A percentile compares a stretch with the other conserved stretches of the same genome.
Evolutionary conservation across 2,329 filamentous ascomycete genomes (phyloP).

Genomic region (Cladosporium phlei): DNA sequence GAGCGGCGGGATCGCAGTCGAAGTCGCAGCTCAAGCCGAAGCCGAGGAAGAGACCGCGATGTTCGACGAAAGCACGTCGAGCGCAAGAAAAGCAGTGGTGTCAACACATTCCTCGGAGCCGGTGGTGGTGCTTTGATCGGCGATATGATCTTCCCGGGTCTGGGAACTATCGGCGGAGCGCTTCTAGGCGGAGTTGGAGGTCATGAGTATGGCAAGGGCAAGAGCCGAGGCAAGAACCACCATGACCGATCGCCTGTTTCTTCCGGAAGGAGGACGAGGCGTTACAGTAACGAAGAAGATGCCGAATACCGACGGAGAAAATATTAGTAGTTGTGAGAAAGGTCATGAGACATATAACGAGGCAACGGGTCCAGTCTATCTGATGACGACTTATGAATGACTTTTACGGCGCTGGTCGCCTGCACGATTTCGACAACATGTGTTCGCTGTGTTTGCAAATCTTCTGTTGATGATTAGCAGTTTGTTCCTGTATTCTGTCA

Average conservation of each 20-base stretch:
- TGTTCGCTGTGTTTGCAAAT: too few relatives aligned
- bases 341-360: background rate
- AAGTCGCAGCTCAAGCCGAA: slow-evolving; percentile 15
- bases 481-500: too few relatives aligned
- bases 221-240: slow-evolving; percentile 20
- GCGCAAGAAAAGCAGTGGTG: slow-evolving; percentile 24
- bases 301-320: slow-evolving; percentile 9
- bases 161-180: slow-evolving; percentile 37
- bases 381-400: slow-evolving; percentile 3
- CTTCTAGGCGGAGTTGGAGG: slow-evolving; percentile 41
- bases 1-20: slow-evolving; percentile 9
- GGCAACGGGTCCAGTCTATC: background rate
- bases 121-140: slow-evolving; percentile 42
- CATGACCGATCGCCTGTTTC: slow-evolving; percentile 1
- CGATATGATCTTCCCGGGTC: slow-evolving; percentile 41
- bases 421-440: background rate
- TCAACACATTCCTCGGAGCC: slow-evolving; percentile 41
- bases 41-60: slow-evolving; percentile 16
- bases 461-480: too few relatives aligned
- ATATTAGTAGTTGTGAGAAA: background rate
- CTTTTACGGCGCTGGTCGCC: slow-evolving; percentile 3
- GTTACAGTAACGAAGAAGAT: slow-evolving; percentile 13
- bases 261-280: background rate
- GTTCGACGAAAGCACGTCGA: slow-evolving; percentile 10
- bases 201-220: slow-evolving; percentile 37